Evolutionary conservation across 1,284 basidiomycete genomes (phyloP).

Genomic region (Trametes versicolor): DNA sequence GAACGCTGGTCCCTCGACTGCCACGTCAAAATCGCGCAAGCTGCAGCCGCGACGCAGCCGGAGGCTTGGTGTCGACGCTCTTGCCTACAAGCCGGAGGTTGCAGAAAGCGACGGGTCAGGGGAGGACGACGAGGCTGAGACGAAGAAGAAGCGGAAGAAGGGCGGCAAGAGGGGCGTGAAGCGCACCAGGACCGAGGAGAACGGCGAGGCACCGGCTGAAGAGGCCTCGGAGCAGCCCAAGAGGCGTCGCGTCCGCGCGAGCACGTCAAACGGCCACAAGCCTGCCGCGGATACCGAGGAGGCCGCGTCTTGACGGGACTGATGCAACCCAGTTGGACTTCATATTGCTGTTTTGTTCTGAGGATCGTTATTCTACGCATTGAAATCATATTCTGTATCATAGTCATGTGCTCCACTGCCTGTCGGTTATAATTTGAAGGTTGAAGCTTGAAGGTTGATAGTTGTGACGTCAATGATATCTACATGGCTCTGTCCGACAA

Average conservation of each 20-base stretch:
- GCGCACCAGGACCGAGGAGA: conserved; percentile 33
- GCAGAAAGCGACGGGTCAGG: conserved; percentile 41
- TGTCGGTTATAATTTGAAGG: background rate
- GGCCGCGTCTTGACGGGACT: background rate
- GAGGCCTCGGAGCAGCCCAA: conserved; percentile 23
- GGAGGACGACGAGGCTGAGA: conserved; percentile 35
- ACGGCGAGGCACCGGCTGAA: conserved; percentile 19
- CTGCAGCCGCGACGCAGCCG: conserved; percentile 37
- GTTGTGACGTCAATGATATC: no score
- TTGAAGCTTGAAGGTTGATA: background rate
- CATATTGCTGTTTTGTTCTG: background rate
- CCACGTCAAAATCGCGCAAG: conserved; percentile 4
- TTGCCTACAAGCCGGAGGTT: conserved; percentile 52
- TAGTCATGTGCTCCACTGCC: background rate
- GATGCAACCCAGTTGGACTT: no score
- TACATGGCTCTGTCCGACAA: no score
- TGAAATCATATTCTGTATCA: conserved; percentile 1
- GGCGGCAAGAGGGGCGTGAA: conserved; percentile 38
- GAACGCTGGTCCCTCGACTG: conserved; percentile 3
- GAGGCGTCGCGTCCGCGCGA: conserved; percentile 23
- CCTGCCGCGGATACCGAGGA: background rate
- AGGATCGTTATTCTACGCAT: background rate
- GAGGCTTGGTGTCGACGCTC: conserved; percentile 48
- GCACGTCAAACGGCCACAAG: conserved; percentile 15
- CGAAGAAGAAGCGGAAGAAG: conserved; percentile 33